Evolutionary conservation across 345 rosid genomes (phyloP).

Genomic region (Combretum micranthum): DNA sequence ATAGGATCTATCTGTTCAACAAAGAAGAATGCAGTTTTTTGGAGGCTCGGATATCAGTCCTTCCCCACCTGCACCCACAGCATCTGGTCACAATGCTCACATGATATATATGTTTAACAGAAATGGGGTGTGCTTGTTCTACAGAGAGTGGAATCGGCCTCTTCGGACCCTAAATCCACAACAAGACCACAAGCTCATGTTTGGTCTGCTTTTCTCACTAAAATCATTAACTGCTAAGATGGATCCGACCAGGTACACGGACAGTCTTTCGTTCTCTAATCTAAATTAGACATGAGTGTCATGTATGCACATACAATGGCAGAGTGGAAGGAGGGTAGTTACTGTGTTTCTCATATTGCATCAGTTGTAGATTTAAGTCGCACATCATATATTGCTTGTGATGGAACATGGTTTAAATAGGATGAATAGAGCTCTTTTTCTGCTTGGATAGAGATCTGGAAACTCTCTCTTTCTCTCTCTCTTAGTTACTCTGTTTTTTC

Average conservation of each 20-base stretch:
- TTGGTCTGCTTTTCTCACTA: slow-evolving; percentile 96
- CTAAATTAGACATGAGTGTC: too few relatives aligned
- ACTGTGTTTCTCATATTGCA: too few relatives aligned
- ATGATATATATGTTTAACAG: slow-evolving; percentile 83
- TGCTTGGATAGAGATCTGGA: too few relatives aligned
- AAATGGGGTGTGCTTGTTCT: slow-evolving; percentile 84
- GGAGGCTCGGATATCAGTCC: slow-evolving; percentile 91
- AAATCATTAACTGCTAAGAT: slow-evolving; percentile 90
- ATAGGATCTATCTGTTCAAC: too few relatives aligned
- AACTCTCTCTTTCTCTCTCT: too few relatives aligned
- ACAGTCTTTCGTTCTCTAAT: neutral
- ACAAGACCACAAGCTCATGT: slow-evolving; percentile 96
- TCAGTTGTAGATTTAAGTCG: too few relatives aligned
- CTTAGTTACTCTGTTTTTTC: too few relatives aligned
- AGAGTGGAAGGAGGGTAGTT: too few relatives aligned
- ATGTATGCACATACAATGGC: too few relatives aligned
- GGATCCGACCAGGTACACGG: slow-evolving; percentile 69
- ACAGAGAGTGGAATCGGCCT: slow-evolving; percentile 86
- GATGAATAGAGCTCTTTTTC: too few relatives aligned
- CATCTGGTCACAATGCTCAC: slow-evolving; percentile 74
- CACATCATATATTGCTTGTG: too few relatives aligned
- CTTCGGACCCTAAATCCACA: slow-evolving; percentile 77
- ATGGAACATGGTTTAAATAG: too few relatives aligned
- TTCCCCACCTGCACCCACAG: slow-evolving; percentile 68
- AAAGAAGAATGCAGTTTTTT: slow-evolving; percentile 67